Evolutionary conservation across 208 protist species (phyloP), one percentile per base, ranked within the genome.

Genomic region (Leishmania lainsoni): DNA sequence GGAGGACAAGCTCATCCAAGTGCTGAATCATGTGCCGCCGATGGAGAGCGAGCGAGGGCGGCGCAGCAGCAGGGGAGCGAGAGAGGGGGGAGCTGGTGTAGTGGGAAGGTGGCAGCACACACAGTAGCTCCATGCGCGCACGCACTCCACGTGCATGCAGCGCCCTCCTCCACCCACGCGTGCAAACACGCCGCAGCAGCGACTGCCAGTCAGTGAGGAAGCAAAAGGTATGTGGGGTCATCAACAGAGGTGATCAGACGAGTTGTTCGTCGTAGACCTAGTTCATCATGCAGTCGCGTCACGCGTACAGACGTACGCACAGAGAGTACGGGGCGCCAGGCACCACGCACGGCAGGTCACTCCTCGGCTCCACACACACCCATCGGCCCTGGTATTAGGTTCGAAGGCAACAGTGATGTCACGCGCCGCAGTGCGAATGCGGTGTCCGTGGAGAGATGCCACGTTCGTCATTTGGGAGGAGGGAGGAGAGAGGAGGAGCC

Each of bases 181-280:
- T 48, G 56, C 75, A 79, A 16, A 29, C 52, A 20, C 20, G 26
- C 54, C 20, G 39, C 69, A 29, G 69, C 69, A 3, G 39, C 17
- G 80, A 59, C 80, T 42, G 80, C 52, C 54, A n/a, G 65, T 83
- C 80, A 83, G 80, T 83, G 80, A 83, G 80, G 80, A 83, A 83
- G 80, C 80, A 83, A 83, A 83, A 83, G 80, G 68, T 71, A 65
- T 83, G 52, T 78, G 59, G 20, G 52, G 42, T 83, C 80, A 68
- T 83, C 79, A 83, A 74, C 54, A 78, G 59, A 49, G 74, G 48
- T 49, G 48, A 26, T 83, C 79, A 83, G 79, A 75, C 79, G 79
- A 83, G 79, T 83, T 83, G 79, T 83, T 78, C 61, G 79, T 83
- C 79, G 79, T 83, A 83, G 79, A n/a, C n/a, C n/a, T n/a, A n/a